Evolutionary conservation across 148 eudicot species (phyloP).

Genomic region (Rhododendron williamsianum): DNA sequence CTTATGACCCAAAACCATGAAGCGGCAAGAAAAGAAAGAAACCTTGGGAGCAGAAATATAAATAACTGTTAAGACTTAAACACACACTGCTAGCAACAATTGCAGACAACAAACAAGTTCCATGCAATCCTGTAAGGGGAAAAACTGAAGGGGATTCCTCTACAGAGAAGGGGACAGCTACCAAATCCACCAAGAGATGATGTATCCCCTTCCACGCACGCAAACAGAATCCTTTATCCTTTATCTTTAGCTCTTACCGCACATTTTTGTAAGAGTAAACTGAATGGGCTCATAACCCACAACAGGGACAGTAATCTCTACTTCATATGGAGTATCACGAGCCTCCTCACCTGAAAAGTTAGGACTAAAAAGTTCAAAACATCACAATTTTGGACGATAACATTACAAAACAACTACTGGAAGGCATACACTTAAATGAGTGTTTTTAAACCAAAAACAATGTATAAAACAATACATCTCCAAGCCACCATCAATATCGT

Average conservation of each 20-base stretch:
- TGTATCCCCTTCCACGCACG: neutral
- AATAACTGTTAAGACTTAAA: too few relatives aligned
- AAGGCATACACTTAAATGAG: neutral
- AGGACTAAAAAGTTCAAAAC: constrained; percentile 10
- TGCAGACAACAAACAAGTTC: too few relatives aligned
- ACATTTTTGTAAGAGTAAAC: constrained; percentile 73
- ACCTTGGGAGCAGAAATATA: too few relatives aligned
- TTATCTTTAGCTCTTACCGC: constrained; percentile 42
- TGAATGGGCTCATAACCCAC: constrained; percentile 64
- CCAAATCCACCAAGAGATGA: neutral
- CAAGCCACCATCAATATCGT: constrained; percentile 61
- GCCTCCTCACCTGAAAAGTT: constrained; percentile 53
- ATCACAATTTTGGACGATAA: neutral
- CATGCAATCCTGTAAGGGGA: too few relatives aligned
- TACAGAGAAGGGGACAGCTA: neutral
- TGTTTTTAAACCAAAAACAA: neutral
- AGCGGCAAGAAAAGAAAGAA: too few relatives aligned
- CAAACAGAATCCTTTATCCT: neutral
- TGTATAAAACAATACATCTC: constrained; percentile 54
- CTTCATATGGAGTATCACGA: constrained; percentile 60
- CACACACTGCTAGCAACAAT: too few relatives aligned
- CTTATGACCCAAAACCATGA: neutral
- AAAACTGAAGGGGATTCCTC: neutral
- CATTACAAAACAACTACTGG: neutral
- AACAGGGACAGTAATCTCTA: constrained; percentile 70